A percentile compares a stretch with the other conserved stretches of the same genome.
These are phyloP conservation scores for Ustilago tritici DNA, from an alignment of 1,284 basidiomycete genomes.

Conservation along the genomic window DNA sequence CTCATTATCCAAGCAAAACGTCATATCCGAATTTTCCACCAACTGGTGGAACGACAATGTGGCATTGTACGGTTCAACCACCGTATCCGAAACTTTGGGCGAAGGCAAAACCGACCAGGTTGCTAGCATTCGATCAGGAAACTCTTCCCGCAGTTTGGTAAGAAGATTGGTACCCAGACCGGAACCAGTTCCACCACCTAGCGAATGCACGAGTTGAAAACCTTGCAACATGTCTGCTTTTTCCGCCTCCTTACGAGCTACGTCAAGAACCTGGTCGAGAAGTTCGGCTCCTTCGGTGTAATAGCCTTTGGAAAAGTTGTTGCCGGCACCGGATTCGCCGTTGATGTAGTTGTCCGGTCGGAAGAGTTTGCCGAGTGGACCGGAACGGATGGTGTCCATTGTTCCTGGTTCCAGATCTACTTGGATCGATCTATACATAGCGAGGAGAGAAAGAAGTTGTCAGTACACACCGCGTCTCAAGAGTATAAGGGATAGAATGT, in stretches of 20 bases:
- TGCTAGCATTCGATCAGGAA: conserved; percentile 82
- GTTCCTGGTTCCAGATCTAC: conserved; percentile 93
- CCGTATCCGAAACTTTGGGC: conserved; percentile 93
- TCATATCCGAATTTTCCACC: conserved; percentile 86
- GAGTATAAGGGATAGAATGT: not conserved
- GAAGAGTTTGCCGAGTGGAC: conserved; percentile 81
- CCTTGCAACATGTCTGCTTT: conserved; percentile 88
- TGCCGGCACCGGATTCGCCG: conserved; percentile 81
- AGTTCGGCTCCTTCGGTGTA: conserved; percentile 80
- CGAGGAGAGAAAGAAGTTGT: not conserved
- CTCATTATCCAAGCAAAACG: conserved; percentile 93
- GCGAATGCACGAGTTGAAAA: conserved; percentile 90
- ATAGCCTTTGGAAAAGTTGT: conserved; percentile 85
- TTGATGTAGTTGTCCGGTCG: conserved; percentile 82
- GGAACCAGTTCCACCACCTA: conserved; percentile 81
- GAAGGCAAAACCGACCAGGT: conserved; percentile 93
- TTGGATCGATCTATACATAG: conserved; percentile 85
- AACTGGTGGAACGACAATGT: conserved; percentile 90
- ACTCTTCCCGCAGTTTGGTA: conserved; percentile 69
- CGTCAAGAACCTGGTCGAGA: conserved; percentile 81
- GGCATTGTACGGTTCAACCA: conserved; percentile 95
- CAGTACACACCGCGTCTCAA: not conserved
- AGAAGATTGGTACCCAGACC: conserved; percentile 64
- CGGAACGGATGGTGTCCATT: conserved; percentile 77
- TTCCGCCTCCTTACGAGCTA: conserved; percentile 73